A percentile compares a stretch with the other conserved stretches of the same genome.
Conservation (phyloP, 2,329 filamentous ascomycete genomes). For the Alternaria gansuensis region DNA sequence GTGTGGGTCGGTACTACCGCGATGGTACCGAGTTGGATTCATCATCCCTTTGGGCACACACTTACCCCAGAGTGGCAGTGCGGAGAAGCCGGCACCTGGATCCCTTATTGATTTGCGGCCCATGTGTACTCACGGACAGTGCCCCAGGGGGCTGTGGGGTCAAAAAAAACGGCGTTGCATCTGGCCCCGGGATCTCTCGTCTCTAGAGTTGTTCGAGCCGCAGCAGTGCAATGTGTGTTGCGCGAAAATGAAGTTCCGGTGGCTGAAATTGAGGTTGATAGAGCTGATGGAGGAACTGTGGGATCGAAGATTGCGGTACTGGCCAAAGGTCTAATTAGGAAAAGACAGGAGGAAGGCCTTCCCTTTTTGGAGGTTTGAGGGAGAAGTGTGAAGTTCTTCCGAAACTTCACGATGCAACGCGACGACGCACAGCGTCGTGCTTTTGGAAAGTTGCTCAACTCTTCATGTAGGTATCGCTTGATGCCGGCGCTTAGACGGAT, state of each 20-base stretch:
- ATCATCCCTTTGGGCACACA: neutral
- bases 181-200: conserved; percentile 8
- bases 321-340: neutral
- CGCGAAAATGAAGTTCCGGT: conserved; percentile 12
- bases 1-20: conserved; percentile 18
- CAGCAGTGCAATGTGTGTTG: neutral
- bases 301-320: neutral
- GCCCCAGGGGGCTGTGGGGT: neutral
- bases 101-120: conserved; percentile 3
- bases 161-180: conserved; percentile 1
- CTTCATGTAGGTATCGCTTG: neutral
- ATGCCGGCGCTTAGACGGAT: neutral
- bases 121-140: conserved; percentile 4
- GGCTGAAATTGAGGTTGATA: conserved; percentile 5
- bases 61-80: conserved; percentile 1
- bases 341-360: conserved; percentile 5
- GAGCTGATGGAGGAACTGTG: conserved; percentile 1
- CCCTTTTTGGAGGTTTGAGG: neutral
- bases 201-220: conserved; percentile 1
- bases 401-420: conserved; percentile 4
- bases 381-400: neutral
- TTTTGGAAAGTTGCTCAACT: neutral
- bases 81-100: neutral
- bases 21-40: conserved; percentile 11
- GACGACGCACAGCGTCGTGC: neutral